Evolutionary conservation across 345 rosid species (phyloP).

Genomic region (Lepidium aucheri): DNA sequence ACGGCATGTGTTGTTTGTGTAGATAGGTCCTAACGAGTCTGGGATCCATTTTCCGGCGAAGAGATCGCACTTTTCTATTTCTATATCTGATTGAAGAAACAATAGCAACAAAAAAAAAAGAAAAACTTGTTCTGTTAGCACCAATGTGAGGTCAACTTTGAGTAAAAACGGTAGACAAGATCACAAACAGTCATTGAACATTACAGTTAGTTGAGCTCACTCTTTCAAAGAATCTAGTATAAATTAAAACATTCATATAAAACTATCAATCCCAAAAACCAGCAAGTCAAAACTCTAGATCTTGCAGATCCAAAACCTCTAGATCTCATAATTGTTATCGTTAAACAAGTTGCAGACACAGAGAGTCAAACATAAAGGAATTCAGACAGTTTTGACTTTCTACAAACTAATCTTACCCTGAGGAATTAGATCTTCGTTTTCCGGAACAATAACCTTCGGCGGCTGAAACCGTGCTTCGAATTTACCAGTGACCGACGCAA

Average conservation of each 20-base stretch:
- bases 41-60: constrained; percentile 82
- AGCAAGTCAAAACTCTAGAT: not conserved
- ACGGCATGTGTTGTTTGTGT: constrained; percentile 33
- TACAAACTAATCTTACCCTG: constrained; percentile 32
- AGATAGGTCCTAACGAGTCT: constrained; percentile 60
- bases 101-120: too few relatives aligned
- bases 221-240: not conserved
- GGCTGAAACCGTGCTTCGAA: constrained; percentile 10
- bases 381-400: not conserved
- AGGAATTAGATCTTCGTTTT: constrained; percentile 43
- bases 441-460: constrained; percentile 24
- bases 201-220: not conserved
- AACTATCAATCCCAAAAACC: not conserved
- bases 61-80: constrained; percentile 60
- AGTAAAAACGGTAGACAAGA: not conserved
- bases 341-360: not conserved
- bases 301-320: not conserved
- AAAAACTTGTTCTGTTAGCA: not conserved
- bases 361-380: not conserved
- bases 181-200: not conserved
- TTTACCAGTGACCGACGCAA: constrained; percentile 17
- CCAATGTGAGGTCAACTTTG: constrained; percentile 1
- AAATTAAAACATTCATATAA: not conserved
- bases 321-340: constrained; percentile 16
- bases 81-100: constrained; percentile 23